Percentiles rank a stretch among this genome's conserved stretches.
Conservation (phyloP, 345 rosid species). For the Eucalyptus cladocalyx region DNA sequence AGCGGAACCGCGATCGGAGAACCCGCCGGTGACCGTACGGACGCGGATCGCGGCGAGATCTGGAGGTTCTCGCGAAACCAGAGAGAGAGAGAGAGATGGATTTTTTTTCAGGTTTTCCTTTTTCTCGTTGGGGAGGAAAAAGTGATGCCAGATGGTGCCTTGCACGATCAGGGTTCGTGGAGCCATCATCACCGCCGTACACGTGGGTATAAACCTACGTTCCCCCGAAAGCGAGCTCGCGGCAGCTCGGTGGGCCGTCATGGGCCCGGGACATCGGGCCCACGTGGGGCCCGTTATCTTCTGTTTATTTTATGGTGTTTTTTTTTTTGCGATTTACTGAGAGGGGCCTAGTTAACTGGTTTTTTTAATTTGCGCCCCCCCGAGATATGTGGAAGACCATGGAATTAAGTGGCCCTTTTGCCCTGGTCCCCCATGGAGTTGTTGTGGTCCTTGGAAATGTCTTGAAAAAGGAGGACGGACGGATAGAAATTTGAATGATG, state of each 20-base stretch:
- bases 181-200: slow-evolving; percentile 7
- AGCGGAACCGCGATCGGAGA: background rate
- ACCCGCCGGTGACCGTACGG: slow-evolving; percentile 11
- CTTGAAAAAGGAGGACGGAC: background rate
- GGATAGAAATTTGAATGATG: background rate
- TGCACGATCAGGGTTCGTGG: slow-evolving; percentile 15
- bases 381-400: background rate
- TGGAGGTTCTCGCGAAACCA: background rate
- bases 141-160: slow-evolving; percentile 15
- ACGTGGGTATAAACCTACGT: slow-evolving; percentile 5
- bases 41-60: background rate
- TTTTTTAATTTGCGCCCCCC: background rate
- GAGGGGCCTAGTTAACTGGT: background rate
- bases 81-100: background rate
- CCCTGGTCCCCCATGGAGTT: background rate
- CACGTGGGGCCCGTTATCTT: background rate
- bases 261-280: background rate
- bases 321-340: background rate
- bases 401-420: background rate
- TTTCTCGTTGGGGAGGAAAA: background rate
- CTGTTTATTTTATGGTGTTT: background rate
- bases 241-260: background rate
- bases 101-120: background rate
- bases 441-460: background rate
- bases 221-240: background rate